Percentiles rank a stretch among this genome's conserved stretches.
Conservation (phyloP, 352 stramenopile genomes). For the Globisporangium lucens region DNA sequence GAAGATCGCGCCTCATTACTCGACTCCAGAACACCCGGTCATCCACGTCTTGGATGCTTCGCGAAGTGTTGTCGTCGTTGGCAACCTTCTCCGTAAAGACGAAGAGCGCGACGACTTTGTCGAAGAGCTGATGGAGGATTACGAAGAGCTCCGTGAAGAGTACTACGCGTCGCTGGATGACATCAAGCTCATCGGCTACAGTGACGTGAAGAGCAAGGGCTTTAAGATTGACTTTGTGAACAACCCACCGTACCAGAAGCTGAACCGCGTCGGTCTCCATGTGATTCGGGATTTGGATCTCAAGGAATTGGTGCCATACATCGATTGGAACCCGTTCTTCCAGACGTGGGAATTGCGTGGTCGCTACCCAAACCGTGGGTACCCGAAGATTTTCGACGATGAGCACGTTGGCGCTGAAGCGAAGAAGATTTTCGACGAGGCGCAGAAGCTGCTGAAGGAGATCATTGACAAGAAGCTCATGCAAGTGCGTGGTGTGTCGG, state of each 20-base stretch:
- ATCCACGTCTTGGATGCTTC: constrained; percentile 98
- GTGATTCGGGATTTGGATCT: constrained; percentile 87
- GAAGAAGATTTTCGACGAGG: constrained; percentile 97
- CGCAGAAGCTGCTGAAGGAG: constrained; percentile 91
- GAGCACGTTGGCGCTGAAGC: constrained; percentile 92
- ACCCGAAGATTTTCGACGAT: constrained; percentile 99
- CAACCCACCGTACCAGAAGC: constrained; percentile 76
- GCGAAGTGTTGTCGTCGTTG: constrained; percentile 93
- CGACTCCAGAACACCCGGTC: constrained; percentile 92
- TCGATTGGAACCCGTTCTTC: constrained; percentile 99
- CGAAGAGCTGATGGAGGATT: constrained; percentile 92
- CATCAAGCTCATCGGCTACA: constrained; percentile 61
- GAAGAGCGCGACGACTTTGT: constrained; percentile 93
- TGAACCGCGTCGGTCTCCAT: constrained; percentile 84
- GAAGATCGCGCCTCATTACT: constrained; percentile 97
- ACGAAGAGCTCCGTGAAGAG: constrained; percentile 89
- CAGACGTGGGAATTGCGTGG: constrained; percentile 97
- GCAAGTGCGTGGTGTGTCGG: constrained; percentile 89
- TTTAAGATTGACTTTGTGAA: constrained; percentile 90
- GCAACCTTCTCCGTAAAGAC: constrained; percentile 86
- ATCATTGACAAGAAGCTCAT: constrained; percentile 94
- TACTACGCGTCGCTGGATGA: constrained; percentile 80
- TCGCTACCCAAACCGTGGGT: constrained; percentile 97
- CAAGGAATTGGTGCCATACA: constrained; percentile 92
- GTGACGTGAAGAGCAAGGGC: constrained; percentile 56